Conservation (phyloP, 352 stramenopile genomes). For the Aphanomyces invadans region DNA sequence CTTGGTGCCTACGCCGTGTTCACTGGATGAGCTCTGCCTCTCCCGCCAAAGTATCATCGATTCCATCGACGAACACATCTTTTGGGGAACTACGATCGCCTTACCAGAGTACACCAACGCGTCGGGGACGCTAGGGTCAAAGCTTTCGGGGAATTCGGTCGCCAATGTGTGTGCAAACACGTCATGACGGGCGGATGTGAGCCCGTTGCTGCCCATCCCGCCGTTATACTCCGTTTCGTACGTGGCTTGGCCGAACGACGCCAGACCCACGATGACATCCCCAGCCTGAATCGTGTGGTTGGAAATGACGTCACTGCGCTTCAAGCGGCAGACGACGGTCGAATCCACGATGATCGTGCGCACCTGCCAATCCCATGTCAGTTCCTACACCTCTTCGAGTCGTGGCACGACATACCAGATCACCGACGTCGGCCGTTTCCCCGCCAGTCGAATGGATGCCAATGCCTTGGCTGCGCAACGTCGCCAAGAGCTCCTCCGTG, state of each 20-base stretch:
- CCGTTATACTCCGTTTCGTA: slow-evolving; percentile 37
- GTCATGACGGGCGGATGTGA: slow-evolving; percentile 33
- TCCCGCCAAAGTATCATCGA: no score
- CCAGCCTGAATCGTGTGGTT: slow-evolving; percentile 30
- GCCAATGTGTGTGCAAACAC: slow-evolving; percentile 30
- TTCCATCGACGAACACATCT: no score
- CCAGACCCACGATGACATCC: slow-evolving; percentile 33
- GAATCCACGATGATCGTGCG: slow-evolving; percentile 36
- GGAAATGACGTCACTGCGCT: slow-evolving; percentile 29
- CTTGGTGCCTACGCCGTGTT: slow-evolving; percentile 25
- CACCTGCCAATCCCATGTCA: slow-evolving; percentile 16
- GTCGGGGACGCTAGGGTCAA: slow-evolving; percentile 27
- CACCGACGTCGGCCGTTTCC: slow-evolving; percentile 34
- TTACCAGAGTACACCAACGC: slow-evolving; percentile 30
- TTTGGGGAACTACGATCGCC: no score
- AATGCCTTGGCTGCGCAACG: slow-evolving; percentile 30
- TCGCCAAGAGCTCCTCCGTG: slow-evolving; percentile 30
- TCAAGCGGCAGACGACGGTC: slow-evolving; percentile 31
- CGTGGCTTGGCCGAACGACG: slow-evolving; percentile 31
- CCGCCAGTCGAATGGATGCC: slow-evolving; percentile 30
- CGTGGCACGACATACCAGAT: slow-evolving; percentile 22
- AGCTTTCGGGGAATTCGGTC: slow-evolving; percentile 31
- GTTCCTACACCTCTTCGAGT: no score
- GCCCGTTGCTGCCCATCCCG: slow-evolving; percentile 36
- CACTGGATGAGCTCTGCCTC: no score